These are phyloP conservation scores for Phyllosticta ampelicida DNA, from an alignment of 2,329 filamentous ascomycete genomes.

Conservation along the genomic window DNA sequence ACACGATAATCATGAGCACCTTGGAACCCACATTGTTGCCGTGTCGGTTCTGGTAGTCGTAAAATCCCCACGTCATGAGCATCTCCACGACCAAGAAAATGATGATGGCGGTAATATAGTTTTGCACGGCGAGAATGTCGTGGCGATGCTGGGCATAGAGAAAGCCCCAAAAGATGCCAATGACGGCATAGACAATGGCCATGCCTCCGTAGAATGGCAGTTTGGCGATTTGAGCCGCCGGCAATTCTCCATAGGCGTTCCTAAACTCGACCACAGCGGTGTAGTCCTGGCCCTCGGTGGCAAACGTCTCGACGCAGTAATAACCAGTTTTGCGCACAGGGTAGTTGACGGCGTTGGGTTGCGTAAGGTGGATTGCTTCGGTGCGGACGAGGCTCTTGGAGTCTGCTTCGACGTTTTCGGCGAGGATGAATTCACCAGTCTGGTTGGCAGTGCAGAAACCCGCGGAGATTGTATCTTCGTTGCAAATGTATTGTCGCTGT, in stretches of 20 bases:
- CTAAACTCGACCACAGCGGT: constrained; percentile 79
- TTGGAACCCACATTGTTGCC: constrained; percentile 76
- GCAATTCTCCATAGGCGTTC: constrained; percentile 92
- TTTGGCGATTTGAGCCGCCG: constrained; percentile 91
- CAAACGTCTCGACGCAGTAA: constrained; percentile 79
- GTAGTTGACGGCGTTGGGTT: constrained; percentile 67
- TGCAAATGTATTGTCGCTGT: constrained; percentile 63
- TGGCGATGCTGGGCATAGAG: constrained; percentile 88
- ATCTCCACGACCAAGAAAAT: constrained; percentile 92
- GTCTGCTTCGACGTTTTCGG: constrained; percentile 59
- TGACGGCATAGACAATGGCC: constrained; percentile 83
- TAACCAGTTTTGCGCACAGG: constrained; percentile 83
- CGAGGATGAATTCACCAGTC: constrained; percentile 73
- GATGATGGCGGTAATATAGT: constrained; percentile 96
- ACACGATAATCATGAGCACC: constrained; percentile 81
- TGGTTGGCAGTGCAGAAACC: constrained; percentile 67
- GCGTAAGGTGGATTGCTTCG: constrained; percentile 69
- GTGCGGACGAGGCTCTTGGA: constrained; percentile 67
- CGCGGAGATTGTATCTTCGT: constrained; percentile 55
- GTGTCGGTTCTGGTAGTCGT: constrained; percentile 88
- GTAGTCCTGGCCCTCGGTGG: constrained; percentile 58
- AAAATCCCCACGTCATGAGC: constrained; percentile 98
- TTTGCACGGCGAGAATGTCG: constrained; percentile 93
- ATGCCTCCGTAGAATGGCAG: constrained; percentile 93
- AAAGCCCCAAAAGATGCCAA: constrained; percentile 84